Base-by-base conservation (phyloP, 1,284 basidiomycete species). In the Phylloporus sp. region DNA sequence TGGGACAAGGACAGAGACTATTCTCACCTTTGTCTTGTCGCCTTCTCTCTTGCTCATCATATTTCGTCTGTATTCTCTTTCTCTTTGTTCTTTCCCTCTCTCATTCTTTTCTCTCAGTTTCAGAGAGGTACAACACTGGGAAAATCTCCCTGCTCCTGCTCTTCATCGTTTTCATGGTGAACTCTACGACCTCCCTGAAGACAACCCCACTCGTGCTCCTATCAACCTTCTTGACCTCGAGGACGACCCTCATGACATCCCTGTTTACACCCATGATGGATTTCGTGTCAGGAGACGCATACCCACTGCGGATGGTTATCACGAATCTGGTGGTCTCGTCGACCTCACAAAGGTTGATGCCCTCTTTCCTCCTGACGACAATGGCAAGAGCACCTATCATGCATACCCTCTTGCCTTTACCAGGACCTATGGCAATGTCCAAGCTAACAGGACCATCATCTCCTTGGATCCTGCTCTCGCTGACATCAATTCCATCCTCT, bases 321-420 rank as follows among this genome's bases (percentile, higher is more conserved):
- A 5, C 12, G 27, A 49, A 1, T 60, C 68, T 1, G 63, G 68
- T 0, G 61, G 61, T 1, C 68, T 70, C 4, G 25, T 39, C 1
- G 57, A 70, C n/a, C 68, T 70, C 12, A 60, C 5, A 0, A 66
- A 63, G 10, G 43, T 53, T 0, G 63, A 70, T 2, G 3, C 1
- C 0, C 17, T 70, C 3, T 70, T 70, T n/a, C 58, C 68, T 0
- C 47, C 60, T 0, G 32, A 62, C 20, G 4, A 56, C 0, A 3
- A 57, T 3, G 43, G 53, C 10, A 45, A 7, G 17, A 11, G 4
- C 15, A 27, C 53, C 1, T 32, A 70, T 2, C 52, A 63, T 0
- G 2, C 57, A 0, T 70, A 70, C n/a, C 63, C 68, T 2, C 60
- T 70, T 15, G 61, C 27, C 1, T 70, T 66, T 53, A 70, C 68